Conservation (phyloP, 73 alveolate genomes). For the Tetrahymena elliotti region DNA sequence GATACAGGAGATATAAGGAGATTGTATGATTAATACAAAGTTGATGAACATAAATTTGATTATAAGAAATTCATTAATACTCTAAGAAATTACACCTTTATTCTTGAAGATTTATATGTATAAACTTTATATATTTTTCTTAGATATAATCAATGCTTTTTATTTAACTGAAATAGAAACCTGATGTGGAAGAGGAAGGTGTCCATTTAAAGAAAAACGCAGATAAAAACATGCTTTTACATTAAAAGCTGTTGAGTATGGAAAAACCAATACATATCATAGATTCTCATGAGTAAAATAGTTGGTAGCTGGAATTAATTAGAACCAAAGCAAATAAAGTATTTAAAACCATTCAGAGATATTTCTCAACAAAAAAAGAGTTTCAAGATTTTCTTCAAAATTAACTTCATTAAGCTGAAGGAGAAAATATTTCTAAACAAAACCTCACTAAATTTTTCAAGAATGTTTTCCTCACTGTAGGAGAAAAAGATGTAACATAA, state of each 20-base stretch:
- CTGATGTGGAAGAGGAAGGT: slow-evolving; percentile 2
- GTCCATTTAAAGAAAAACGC: slow-evolving; percentile 13
- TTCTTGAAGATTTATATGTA: slow-evolving; percentile 26
- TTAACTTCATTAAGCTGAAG: neutral
- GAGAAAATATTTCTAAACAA: neutral
- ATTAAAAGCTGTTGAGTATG: neutral
- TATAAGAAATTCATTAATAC: slow-evolving; percentile 19
- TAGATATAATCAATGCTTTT: neutral
- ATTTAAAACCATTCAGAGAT: slow-evolving; percentile 1
- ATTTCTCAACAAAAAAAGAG: neutral
- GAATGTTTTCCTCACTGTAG: slow-evolving; percentile 12
- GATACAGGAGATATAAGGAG: slow-evolving; percentile 4
- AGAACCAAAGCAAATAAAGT: slow-evolving; percentile 1
- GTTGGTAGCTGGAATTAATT: slow-evolving; percentile 10
- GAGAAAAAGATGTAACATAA: slow-evolving; percentile 22
- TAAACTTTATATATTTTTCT: neutral
- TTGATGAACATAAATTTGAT: slow-evolving; percentile 26
- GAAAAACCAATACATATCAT: neutral
- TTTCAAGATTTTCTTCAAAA: slow-evolving; percentile 17
- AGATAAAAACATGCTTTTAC: neutral
- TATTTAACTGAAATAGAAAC: neutral
- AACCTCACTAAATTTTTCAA: slow-evolving; percentile 16
- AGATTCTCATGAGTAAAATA: neutral
- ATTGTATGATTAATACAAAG: slow-evolving; percentile 12
- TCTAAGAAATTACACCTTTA: slow-evolving; percentile 1